Evolutionary conservation across 2,329 filamentous ascomycete species (phyloP).

Genomic region (Trichoderma endophyticum): DNA sequence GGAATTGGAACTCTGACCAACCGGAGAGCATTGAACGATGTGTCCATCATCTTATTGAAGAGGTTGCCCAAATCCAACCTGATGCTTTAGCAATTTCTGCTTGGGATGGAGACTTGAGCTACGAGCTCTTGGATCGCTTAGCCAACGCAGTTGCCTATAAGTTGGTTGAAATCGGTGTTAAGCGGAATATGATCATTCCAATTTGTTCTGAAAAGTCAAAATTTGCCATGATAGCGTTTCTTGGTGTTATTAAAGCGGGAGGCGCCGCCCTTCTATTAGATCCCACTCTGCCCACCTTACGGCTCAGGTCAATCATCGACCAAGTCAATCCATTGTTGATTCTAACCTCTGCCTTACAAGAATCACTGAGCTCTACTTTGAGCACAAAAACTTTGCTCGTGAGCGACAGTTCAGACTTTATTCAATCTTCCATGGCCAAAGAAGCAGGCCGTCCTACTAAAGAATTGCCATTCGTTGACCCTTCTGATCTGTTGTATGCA

Average conservation of each 20-base stretch:
- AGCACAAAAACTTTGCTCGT: neutral
- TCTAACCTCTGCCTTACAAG: neutral
- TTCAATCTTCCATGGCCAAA: neutral
- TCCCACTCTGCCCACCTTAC: neutral
- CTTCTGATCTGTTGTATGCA: neutral
- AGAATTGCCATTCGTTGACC: neutral
- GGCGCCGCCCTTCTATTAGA: conserved; percentile 26
- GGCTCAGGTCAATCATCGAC: neutral
- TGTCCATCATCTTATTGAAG: conserved; percentile 1
- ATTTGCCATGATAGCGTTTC: conserved; percentile 23
- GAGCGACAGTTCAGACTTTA: neutral
- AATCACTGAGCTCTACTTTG: neutral
- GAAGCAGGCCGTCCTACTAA: neutral
- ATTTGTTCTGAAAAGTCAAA: conserved; percentile 29
- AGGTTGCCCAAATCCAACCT: neutral
- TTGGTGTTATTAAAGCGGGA: conserved; percentile 29
- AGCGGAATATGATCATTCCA: conserved; percentile 27
- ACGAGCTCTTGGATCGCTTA: conserved; percentile 22
- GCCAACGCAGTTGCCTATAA: neutral
- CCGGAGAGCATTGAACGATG: neutral
- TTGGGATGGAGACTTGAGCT: conserved; percentile 27
- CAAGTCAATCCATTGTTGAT: neutral
- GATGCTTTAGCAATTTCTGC: conserved; percentile 22
- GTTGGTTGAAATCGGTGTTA: conserved; percentile 24
- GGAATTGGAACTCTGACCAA: neutral